Base-by-base conservation (phyloP, 768 basidiomycete species). In the Podaxis pistillaris region DNA sequence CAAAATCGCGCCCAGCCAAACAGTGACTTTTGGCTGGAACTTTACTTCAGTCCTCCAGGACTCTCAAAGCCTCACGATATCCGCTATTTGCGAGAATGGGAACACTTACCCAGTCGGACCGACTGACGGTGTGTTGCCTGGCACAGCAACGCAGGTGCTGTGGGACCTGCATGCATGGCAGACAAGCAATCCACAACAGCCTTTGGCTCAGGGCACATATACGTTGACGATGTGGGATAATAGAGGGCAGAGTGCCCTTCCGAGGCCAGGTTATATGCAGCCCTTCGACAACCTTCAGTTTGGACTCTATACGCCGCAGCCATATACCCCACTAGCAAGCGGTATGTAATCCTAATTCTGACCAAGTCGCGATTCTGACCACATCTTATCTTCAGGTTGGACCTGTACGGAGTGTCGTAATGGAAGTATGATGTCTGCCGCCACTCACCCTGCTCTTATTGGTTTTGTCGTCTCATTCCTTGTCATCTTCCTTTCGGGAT, bases 21-120 rank as follows among this genome's bases (percentile, higher is more conserved):
- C 76, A 63, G 84, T 95, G 68, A 95, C 92, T 22, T 91, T 95
- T 72, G 93, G 82, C 26, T 96, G 93, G 94, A 92, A 91, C 74
- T 82, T 91, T 68, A 90, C 90, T 22, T 78, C 79, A 64, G 75
- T 96, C 52, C 77, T 87, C 65, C 80, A 78, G 51, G 84, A 81
- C 0, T 91, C 93, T 0, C 80, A 83, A 6, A 77, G 76, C 63
- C 81, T 95, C 64, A 94, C 93, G 22, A 79, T 95, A 64, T 83
- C 84, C 49, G 93, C 93, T 33, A 79, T 86, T 56, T 89, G 89
- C 72, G 85, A 85, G 11, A 93, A 93, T 70, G 89, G 90, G 6
- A 90, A 89, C 73, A 92, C 91, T 2, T 95, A 92, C 71, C 84
- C 90, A 5, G 89, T 94, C 4, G 91, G 91, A 0, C 86, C 88